Evolutionary conservation across 768 basidiomycete species (phyloP), one percentile per base, ranked within the genome.

Genomic region (Kwoniella heveanensis): DNA sequence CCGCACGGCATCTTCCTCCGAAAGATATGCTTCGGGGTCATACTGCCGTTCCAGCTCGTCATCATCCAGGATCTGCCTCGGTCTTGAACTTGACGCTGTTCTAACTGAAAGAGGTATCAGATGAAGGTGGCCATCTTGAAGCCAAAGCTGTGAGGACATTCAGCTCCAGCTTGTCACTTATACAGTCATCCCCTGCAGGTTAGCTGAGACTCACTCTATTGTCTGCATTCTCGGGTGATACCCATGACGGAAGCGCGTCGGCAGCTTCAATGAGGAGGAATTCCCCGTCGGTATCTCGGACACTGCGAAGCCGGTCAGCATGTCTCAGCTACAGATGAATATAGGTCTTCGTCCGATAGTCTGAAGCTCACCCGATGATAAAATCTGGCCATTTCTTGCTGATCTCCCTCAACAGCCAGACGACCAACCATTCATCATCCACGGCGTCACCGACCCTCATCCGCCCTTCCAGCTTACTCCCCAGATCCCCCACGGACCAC

Each of bases 351-450:
- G 39, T 17, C 7, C 19, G 30, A 26, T 50, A 24, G 21, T 46
- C 47, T 57, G 4, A 29, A 22, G 51, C 85, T 62, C 68, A 93
- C 92, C 89, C 88, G 60, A 92, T 86, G 10, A 85, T 86, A 37
- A 93, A 79, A 68, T 92, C 89, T 21, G 65, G 60, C 89, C 89
- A 94, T 65, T 86, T 86, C 44, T 83, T 81, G 65, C 87, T 89
- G 61, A 95, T 83, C 79, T 91, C 85, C 70, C 83, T 85, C 62
- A 98, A 81, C 51, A 98, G 82, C 91, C 91, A 98, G 19, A 97
- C 92, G 15, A 86, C 84, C 77, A 88, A 88, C 96, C 96, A 99
- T 80, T 99, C 96, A 72, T 99, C 96, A 79, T 99, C 94, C n/a
- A 98, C 85, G 56, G 88, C 90, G 80, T 99, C 96, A 2, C 96